phyloP scores from a whole-genome alignment of 345 rosid genomes.

The Eucalyptus tenuipes region DNA sequence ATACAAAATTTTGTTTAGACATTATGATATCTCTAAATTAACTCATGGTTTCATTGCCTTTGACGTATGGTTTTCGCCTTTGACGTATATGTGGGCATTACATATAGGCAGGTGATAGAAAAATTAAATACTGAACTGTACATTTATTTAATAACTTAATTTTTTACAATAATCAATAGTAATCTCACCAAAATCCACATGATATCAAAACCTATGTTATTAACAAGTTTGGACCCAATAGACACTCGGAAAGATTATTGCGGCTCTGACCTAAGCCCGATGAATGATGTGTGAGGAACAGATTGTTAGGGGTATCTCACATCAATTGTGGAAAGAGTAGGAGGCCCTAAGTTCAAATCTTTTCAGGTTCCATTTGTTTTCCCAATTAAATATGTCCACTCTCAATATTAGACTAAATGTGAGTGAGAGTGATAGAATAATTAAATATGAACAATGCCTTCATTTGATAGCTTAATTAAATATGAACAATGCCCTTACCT shows the following conservation, averaged over 20 bases:
- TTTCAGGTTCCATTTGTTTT: rapidly evolving
- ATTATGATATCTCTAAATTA: too few relatives aligned
- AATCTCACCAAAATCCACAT: not conserved
- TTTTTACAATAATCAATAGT: too few relatives aligned
- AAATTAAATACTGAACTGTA: too few relatives aligned
- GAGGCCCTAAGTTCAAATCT: not conserved
- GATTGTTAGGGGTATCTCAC: too few relatives aligned
- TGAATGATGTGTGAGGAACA: not conserved
- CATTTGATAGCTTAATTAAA: too few relatives aligned
- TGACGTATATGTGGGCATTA: not conserved
- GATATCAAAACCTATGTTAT: not conserved
- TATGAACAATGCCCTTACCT: rapidly evolving
- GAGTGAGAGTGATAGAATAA: not conserved
- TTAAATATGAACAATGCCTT: not conserved
- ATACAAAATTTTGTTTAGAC: too few relatives aligned
- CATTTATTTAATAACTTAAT: too few relatives aligned
- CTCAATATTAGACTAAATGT: too few relatives aligned
- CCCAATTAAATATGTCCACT: not conserved
- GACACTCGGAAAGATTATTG: too few relatives aligned
- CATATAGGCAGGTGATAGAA: not conserved
- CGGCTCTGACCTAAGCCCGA: rapidly evolving
- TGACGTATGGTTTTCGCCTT: not conserved
- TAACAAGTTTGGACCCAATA: not conserved
- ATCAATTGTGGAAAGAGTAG: not conserved
- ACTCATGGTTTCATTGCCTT: too few relatives aligned